Conservation (phyloP, 202 grass and related monocot species). For the Hordeum pubiflorum region DNA sequence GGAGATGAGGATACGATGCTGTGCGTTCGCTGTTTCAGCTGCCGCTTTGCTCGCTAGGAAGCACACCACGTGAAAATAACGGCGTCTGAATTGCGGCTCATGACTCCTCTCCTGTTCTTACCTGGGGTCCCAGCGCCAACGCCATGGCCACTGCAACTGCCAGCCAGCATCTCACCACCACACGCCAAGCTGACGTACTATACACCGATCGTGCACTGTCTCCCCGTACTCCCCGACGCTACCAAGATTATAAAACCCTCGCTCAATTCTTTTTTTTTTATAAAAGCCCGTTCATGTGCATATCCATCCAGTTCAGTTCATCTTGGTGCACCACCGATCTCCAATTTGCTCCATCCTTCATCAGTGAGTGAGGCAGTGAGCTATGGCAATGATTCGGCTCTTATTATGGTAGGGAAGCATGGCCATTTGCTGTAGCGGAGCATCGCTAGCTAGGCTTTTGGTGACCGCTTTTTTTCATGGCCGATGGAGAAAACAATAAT, state of each 20-base stretch:
- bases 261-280: no score
- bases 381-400: slow-evolving; percentile 24
- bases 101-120: slow-evolving; percentile 1
- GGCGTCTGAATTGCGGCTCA: background rate
- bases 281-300: no score
- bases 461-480: background rate
- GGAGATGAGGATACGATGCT: background rate
- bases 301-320: no score
- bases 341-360: background rate
- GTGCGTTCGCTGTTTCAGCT: background rate
- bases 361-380: background rate
- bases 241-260: no score
- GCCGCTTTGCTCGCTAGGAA: background rate
- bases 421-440: background rate
- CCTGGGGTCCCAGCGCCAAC: background rate
- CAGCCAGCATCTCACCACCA: background rate
- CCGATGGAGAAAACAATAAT: background rate
- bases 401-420: background rate
- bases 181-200: slow-evolving; percentile 4
- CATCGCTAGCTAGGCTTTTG: slow-evolving; percentile 1
- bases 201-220: no score
- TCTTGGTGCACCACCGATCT: background rate
- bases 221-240: no score
- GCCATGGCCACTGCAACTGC: background rate
- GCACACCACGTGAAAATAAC: slow-evolving; percentile 21